A percentile compares a stretch with the other conserved stretches of the same genome.
Evolutionary conservation across 441 rosid genomes (phyloP).

Genomic region (Hypseocharis bilobata): DNA sequence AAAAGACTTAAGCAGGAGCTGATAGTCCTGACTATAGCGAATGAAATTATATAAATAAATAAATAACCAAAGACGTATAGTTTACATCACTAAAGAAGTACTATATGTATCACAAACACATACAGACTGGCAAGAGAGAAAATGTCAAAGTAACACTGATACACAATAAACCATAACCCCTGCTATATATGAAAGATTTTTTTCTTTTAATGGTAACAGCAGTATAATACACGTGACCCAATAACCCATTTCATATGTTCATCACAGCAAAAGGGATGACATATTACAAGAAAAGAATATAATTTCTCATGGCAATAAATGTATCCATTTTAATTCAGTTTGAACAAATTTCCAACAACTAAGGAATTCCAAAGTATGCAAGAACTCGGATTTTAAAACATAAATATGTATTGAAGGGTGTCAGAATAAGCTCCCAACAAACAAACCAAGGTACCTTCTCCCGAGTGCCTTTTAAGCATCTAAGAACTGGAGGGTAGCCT

Average conservation of each 20-base stretch:
- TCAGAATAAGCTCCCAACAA: slow-evolving; percentile 44
- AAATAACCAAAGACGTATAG: too few relatives aligned
- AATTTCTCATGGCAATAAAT: neutral
- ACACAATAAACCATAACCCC: neutral
- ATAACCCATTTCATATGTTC: neutral
- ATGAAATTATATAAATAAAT: neutral
- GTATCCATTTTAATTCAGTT: neutral
- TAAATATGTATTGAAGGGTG: slow-evolving; percentile 22
- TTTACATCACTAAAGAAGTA: too few relatives aligned
- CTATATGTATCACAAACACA: too few relatives aligned
- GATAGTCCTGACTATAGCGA: neutral
- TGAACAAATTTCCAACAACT: neutral
- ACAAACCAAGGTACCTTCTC: slow-evolving; percentile 98
- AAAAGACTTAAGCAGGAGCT: slow-evolving; percentile 3
- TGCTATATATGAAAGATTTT: too few relatives aligned
- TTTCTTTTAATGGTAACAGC: neutral
- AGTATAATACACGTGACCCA: neutral
- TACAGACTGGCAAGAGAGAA: neutral
- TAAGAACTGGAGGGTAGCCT: slow-evolving; percentile 74
- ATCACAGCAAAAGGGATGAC: neutral
- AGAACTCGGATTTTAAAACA: neutral
- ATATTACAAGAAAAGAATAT: neutral
- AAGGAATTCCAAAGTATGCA: neutral
- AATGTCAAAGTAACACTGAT: neutral
- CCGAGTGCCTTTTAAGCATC: slow-evolving; percentile 77